These are phyloP conservation scores for Fagus crenata DNA, from an alignment of 306 rosid species.

Conservation along the genomic window DNA sequence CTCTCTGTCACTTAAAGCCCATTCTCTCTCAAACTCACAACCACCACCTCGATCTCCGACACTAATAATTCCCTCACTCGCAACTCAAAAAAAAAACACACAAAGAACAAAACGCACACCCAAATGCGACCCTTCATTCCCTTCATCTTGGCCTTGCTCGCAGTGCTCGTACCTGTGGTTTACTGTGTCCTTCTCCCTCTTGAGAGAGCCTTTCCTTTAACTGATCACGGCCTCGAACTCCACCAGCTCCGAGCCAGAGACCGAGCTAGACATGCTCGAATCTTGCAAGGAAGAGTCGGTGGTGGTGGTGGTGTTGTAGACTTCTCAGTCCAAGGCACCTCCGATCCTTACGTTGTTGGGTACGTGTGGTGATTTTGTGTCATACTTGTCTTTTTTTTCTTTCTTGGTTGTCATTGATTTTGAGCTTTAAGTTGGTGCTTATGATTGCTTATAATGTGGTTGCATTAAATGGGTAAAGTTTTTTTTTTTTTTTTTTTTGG, in stretches of 20 bases:
- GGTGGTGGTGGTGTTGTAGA: conserved; percentile 61
- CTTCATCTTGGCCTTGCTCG: conserved; percentile 29
- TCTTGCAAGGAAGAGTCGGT: conserved; percentile 48
- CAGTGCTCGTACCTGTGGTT: conserved; percentile 37
- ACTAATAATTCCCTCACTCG: conserved; percentile 7
- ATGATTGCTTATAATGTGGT: conserved; percentile 8
- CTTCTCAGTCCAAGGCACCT: conserved; percentile 75
- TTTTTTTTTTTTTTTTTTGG: conserved; percentile 3
- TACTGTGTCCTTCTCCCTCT: conserved; percentile 53
- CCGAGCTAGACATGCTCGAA: conserved; percentile 65
- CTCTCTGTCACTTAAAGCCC: conserved; percentile 30
- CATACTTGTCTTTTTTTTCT: neutral
- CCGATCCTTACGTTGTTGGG: conserved; percentile 77
- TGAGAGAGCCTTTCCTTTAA: conserved; percentile 56
- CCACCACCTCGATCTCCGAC: conserved; percentile 15
- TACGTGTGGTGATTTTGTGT: conserved; percentile 44
- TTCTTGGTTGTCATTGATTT: neutral
- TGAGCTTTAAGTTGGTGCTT: conserved; percentile 20
- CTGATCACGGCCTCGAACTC: conserved; percentile 44
- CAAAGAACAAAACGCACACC: neutral
- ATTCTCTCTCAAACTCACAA: conserved; percentile 30
- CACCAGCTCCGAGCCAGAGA: conserved; percentile 65
- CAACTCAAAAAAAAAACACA: conserved; percentile 10
- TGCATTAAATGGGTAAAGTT: conserved; percentile 15
- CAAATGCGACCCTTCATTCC: conserved; percentile 48